Evolutionary conservation across 2,329 filamentous ascomycete species (phyloP).

Genomic region (Diaporthe caulivora): DNA sequence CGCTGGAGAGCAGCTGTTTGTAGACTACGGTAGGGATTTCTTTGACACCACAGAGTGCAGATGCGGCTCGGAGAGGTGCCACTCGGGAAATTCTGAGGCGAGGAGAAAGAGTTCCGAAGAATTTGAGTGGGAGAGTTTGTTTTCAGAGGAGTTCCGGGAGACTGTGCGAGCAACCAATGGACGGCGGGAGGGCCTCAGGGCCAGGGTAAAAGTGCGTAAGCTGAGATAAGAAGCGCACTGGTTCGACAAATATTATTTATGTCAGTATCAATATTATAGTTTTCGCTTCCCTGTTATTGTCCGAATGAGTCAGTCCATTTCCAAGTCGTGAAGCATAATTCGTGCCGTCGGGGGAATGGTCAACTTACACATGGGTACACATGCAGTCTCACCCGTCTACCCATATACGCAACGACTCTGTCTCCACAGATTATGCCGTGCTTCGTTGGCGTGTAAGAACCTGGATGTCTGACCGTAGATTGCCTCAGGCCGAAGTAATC

Average conservation of each 20-base stretch:
- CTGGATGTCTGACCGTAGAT: constrained; percentile 10
- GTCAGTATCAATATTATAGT: background rate
- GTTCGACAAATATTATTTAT: too few species aligned
- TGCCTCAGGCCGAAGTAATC: background rate
- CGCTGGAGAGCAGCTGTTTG: background rate
- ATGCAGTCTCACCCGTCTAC: background rate
- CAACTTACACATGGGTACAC: background rate
- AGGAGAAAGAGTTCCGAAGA: background rate
- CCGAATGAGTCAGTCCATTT: background rate
- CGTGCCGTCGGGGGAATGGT: background rate
- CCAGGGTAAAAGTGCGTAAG: background rate
- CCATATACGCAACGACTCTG: background rate
- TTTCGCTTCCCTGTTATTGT: background rate
- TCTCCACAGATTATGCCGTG: background rate
- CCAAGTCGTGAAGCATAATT: constrained; percentile 3
- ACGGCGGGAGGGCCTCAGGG: background rate
- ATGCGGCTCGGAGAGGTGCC: background rate
- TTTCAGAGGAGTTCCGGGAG: background rate
- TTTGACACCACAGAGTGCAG: background rate
- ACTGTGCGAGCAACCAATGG: background rate
- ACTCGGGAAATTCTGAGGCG: too few species aligned
- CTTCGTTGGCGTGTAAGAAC: background rate
- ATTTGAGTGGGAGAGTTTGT: background rate
- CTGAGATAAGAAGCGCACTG: background rate
- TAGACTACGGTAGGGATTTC: background rate